A percentile compares a stretch with the other conserved stretches of the same genome.
Conservation (phyloP, 331 rosid species). For the Malus hybrid region DNA sequence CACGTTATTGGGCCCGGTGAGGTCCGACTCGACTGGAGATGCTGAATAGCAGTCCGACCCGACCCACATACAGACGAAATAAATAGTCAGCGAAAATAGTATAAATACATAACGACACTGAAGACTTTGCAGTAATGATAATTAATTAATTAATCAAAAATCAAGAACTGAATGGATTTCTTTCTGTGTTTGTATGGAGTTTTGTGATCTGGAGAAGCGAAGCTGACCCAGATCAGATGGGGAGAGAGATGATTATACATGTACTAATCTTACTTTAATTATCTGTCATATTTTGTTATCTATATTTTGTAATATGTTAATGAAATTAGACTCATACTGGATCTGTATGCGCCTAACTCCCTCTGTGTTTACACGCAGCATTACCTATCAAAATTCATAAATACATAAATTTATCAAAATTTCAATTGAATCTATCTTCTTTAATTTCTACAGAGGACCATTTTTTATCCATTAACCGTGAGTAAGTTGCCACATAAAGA, state of each 20-base stretch:
- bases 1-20: slow-evolving; percentile 60
- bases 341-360: too few species aligned
- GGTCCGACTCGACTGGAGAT: slow-evolving; percentile 93
- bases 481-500: too few species aligned
- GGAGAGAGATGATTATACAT: background rate
- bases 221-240: slow-evolving; percentile 54
- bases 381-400: too few species aligned
- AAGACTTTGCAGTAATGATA: background rate
- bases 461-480: too few species aligned
- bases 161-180: background rate
- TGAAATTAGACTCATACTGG: too few species aligned
- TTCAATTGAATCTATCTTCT: too few species aligned
- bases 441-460: too few species aligned
- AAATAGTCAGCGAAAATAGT: background rate
- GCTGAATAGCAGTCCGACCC: slow-evolving; percentile 24
- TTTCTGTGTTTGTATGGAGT: background rate
- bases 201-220: slow-evolving; percentile 63
- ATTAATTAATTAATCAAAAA: background rate
- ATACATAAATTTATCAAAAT: too few species aligned
- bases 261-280: background rate
- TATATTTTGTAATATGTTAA: background rate
- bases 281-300: background rate
- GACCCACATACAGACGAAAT: background rate
- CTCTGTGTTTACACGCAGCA: too few species aligned
- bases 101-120: background rate